Conservation (phyloP, 139 green algal genomes). For the Astrephomene gubernaculifera region DNA sequence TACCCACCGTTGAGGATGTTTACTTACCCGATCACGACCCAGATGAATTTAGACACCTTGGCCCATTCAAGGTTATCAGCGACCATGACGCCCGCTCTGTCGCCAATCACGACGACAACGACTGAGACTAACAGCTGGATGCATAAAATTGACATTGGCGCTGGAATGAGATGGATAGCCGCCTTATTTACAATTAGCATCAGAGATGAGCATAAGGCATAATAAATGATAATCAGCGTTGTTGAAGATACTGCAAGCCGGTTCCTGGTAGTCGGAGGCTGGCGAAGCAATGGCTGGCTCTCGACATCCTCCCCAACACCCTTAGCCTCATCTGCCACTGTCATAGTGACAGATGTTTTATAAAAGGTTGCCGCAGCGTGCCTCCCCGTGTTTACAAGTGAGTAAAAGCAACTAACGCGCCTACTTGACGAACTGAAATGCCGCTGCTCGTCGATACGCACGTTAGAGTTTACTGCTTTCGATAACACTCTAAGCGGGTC, state of each 20-base stretch:
- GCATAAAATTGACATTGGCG: slow-evolving; percentile 43
- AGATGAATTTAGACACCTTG: slow-evolving; percentile 48
- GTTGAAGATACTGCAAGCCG: neutral
- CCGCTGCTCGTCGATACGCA: no score
- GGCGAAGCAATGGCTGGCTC: slow-evolving; percentile 7
- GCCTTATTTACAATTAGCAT: slow-evolving; percentile 56
- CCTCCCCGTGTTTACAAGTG: no score
- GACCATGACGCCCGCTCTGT: slow-evolving; percentile 10
- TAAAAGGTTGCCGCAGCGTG: no score
- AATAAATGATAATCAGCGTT: neutral
- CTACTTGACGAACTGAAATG: no score
- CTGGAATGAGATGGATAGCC: slow-evolving; percentile 43
- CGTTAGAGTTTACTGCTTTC: no score
- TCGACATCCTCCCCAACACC: neutral
- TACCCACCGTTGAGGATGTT: no score
- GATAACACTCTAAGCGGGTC: no score
- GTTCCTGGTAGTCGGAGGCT: neutral
- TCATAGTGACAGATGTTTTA: no score
- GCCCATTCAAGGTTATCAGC: slow-evolving; percentile 52
- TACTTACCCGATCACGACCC: slow-evolving; percentile 21
- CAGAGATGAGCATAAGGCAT: slow-evolving; percentile 10
- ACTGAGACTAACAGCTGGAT: slow-evolving; percentile 44
- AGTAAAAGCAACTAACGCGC: no score
- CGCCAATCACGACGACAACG: slow-evolving; percentile 9
- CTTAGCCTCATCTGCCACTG: no score